phyloP scores from a whole-genome alignment of 2,329 filamentous ascomycete genomes.

The Aspergillus flavus region DNA sequence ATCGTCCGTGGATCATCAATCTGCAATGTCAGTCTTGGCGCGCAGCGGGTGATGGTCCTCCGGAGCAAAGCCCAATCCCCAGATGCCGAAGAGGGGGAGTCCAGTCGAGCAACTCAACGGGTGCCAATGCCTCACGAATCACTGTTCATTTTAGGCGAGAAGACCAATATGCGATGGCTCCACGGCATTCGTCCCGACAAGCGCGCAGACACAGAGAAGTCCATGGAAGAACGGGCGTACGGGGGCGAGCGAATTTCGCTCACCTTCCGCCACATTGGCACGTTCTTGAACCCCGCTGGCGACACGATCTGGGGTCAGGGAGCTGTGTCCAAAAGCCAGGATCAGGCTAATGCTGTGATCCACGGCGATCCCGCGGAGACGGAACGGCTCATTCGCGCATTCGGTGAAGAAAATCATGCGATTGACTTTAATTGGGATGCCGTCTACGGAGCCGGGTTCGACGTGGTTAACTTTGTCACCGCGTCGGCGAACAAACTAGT shows the following conservation, averaged over 20 bases:
- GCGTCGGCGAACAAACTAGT: conserved; percentile 34
- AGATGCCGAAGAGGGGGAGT: conserved; percentile 27
- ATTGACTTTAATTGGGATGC: conserved; percentile 71
- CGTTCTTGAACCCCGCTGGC: conserved; percentile 70
- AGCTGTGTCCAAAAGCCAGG: conserved; percentile 67
- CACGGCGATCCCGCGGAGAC: conserved; percentile 70
- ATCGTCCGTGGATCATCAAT: conserved; percentile 80
- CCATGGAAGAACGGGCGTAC: conserved; percentile 69
- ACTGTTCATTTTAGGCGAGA: conserved; percentile 77
- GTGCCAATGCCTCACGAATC: conserved; percentile 84
- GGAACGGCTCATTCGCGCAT: conserved; percentile 69
- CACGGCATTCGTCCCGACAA: conserved; percentile 93
- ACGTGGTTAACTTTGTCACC: conserved; percentile 64
- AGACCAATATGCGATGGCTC: conserved; percentile 83
- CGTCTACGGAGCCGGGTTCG: conserved; percentile 78
- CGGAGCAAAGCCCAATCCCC: conserved; percentile 66
- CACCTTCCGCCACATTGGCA: conserved; percentile 87
- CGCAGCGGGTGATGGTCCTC: conserved; percentile 85
- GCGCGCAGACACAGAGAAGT: conserved; percentile 68
- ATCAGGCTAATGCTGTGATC: conserved; percentile 63
- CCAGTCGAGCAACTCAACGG: conserved; percentile 63
- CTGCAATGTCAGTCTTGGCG: conserved; percentile 91
- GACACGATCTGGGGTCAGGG: conserved; percentile 88
- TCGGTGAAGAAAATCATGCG: conserved; percentile 81
- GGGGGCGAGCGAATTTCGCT: conserved; percentile 81